phyloP scores from a whole-genome alignment of 1,284 basidiomycete species.

The Trichosporon asahii region DNA sequence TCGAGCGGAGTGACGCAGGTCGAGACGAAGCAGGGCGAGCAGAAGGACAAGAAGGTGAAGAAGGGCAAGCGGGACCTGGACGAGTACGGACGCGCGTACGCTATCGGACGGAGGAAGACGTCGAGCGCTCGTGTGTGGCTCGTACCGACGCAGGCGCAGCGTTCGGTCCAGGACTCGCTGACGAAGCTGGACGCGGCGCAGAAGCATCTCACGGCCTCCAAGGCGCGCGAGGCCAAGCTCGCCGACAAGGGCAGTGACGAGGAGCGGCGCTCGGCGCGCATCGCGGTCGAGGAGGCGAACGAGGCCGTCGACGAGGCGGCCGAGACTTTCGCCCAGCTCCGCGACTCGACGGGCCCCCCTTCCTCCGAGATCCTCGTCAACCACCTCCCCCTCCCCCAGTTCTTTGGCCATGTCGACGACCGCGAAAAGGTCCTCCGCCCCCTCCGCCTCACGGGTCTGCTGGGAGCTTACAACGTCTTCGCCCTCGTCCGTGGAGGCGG shows the following conservation, averaged over 20 bases:
- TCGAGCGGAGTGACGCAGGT: background rate
- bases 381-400: constrained; percentile 69
- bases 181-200: background rate
- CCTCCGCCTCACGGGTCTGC: constrained; percentile 74
- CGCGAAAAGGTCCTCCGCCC: constrained; percentile 78
- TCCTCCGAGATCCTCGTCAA: constrained; percentile 73
- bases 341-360: constrained; percentile 43
- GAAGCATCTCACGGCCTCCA: background rate
- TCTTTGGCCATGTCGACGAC: constrained; percentile 74
- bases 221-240: background rate
- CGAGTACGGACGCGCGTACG: constrained; percentile 72
- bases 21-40: constrained; percentile 9
- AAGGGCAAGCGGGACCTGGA: constrained; percentile 59
- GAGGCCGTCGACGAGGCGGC: constrained; percentile 9
- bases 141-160: constrained; percentile 62
- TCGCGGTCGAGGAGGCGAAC: background rate
- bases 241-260: background rate
- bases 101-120: constrained; percentile 78
- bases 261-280: background rate
- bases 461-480: constrained; percentile 92
- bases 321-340: background rate
- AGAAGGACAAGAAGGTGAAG: constrained; percentile 51
- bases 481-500: constrained; percentile 84
- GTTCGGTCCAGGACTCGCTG: constrained; percentile 5
- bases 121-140: constrained; percentile 89